Evolutionary conservation across 2,329 filamentous ascomycete species (phyloP), one percentile per base, ranked within the genome.

Genomic region (Cladosporium sp.): DNA sequence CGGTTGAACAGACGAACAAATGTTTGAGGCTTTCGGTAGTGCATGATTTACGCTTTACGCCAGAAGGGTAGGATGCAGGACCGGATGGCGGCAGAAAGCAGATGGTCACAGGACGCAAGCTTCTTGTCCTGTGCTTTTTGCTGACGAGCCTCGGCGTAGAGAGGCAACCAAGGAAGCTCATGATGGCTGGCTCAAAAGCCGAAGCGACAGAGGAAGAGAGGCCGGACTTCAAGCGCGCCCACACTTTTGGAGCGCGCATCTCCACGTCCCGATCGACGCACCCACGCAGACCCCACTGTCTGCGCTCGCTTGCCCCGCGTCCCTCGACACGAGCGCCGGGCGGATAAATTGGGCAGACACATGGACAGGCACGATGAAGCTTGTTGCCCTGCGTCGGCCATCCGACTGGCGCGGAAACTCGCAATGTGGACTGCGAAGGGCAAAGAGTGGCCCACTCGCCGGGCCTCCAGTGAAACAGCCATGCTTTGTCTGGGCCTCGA

Each of bases 371-470:
- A 37, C 30, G 47, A 8, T 12, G 49, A 38, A 51, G 49, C 49
- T 51, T 51, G 49, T 51, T 39, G 49, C 49, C 49, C 49, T 51
- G 49, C 36, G 49, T 51, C 49, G 30, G 17, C 6, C 49, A 25
- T 39, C 49, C 49, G 49, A 51, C 49, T 51, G 49, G 49, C 49
- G 49, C 36, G 15, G 49, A 51, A 51, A 38, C 49, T 51, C 30
- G 3, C 19, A 25, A 38, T 19, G 49, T 51, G 49, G 49, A 39
- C 49, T 25, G 49, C 5, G 6, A 19, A 8, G 9, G 4, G 3
- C 20, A 15, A 22, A 7, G 15, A 5, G 42, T 45, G 47, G 28
- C n/a, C 15, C 30, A 34, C 30, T 12, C 40, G 25, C 40, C 40
- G 40, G 11, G 40, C 40, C 40, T 22, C 30, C n/a, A 36, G 19